These are phyloP conservation scores for Heritiera littoralis DNA, from an alignment of 345 rosid genomes.

Conservation along the genomic window DNA sequence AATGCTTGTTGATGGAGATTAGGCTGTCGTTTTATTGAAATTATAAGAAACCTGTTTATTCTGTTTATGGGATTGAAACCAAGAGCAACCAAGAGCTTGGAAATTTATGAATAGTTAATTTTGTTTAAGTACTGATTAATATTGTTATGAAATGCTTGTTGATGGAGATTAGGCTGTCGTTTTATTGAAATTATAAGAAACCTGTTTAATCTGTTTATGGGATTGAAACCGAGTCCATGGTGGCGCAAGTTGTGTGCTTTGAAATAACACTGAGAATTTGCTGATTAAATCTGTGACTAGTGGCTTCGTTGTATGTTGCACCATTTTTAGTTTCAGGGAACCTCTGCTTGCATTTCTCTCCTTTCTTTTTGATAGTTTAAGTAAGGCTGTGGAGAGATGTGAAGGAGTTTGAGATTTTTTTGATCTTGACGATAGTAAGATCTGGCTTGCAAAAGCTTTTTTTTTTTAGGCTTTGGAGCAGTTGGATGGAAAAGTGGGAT, in stretches of 20 bases:
- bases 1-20: too few species aligned
- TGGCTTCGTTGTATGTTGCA: neutral
- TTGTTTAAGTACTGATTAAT: neutral
- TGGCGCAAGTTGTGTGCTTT: neutral
- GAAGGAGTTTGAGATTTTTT: neutral
- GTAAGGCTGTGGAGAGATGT: neutral
- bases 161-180: too few species aligned
- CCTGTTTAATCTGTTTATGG: neutral
- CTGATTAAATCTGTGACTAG: neutral
- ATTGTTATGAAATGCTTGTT: neutral
- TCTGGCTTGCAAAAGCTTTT: neutral
- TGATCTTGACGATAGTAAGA: neutral
- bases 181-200: neutral
- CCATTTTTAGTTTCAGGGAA: neutral
- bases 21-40: neutral
- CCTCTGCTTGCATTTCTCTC: neutral
- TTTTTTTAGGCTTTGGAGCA: neutral
- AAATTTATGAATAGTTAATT: neutral
- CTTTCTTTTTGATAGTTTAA: neutral
- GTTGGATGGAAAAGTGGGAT: slow-evolving; percentile 2
- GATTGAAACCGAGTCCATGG: neutral
- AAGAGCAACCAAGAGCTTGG: neutral
- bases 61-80: neutral
- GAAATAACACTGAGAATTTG: neutral
- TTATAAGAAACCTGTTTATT: neutral